Evolutionary conservation across 495 filamentous ascomycete species (phyloP).

Genomic region (Xylaria telfairii): DNA sequence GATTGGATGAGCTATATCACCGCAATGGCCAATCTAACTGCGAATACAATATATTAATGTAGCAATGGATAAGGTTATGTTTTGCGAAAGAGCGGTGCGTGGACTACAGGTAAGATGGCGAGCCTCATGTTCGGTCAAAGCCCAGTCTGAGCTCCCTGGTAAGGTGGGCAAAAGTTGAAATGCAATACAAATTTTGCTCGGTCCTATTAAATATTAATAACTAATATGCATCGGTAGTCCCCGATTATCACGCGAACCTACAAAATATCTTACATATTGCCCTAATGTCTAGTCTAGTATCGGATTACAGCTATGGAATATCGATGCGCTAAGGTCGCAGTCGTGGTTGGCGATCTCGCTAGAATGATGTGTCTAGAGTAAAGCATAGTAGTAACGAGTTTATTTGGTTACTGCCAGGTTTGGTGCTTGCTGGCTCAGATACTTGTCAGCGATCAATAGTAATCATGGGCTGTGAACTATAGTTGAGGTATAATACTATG

Average conservation of each 20-base stretch:
- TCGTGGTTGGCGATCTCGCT: conserved; percentile 6
- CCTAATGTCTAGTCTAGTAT: background rate
- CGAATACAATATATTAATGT: background rate
- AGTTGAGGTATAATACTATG: background rate
- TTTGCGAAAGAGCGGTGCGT: conserved; percentile 6
- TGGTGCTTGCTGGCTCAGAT: background rate
- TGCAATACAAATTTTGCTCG: background rate
- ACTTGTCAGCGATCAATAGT: background rate
- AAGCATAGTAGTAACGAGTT: background rate
- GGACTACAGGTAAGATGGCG: background rate
- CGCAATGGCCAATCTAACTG: background rate
- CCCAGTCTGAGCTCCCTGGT: background rate
- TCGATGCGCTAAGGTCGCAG: conserved; percentile 14
- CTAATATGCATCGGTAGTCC: conserved; percentile 1
- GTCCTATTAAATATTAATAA: background rate
- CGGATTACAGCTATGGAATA: background rate
- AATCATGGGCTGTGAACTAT: background rate
- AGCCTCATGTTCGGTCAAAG: conserved; percentile 16
- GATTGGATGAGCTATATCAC: conserved; percentile 8
- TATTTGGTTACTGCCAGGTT: background rate
- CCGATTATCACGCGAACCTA: background rate
- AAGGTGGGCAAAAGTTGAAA: background rate
- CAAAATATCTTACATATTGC: conserved; percentile 3
- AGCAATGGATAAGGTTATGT: background rate
- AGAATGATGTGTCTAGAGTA: background rate